Percentiles rank a stretch among this genome's conserved stretches.
phyloP scores from a whole-genome alignment of 805 yeast species.

The Yarrowia sp. region DNA sequence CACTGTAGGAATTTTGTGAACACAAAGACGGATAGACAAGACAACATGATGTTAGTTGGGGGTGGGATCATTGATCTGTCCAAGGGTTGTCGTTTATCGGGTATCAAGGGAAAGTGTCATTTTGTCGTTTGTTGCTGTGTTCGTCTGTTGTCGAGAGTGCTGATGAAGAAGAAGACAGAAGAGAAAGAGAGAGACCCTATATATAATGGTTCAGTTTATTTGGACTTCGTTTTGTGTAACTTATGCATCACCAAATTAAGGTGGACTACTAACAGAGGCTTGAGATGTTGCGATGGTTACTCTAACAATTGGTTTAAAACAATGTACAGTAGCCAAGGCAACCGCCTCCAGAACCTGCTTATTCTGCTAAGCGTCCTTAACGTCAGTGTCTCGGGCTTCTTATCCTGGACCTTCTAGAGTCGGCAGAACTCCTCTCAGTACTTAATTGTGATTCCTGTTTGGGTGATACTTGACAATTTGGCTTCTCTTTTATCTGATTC shows the following conservation, averaged over 20 bases:
- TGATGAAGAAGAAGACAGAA: neutral
- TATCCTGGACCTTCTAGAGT: constrained; percentile 92
- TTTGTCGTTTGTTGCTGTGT: neutral
- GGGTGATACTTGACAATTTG: too few relatives aligned
- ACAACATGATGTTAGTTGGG: neutral
- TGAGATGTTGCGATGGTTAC: neutral
- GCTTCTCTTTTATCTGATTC: too few relatives aligned
- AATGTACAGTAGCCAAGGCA: too few relatives aligned
- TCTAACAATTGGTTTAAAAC: too few relatives aligned
- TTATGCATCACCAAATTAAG: neutral
- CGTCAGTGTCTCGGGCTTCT: constrained; percentile 80
- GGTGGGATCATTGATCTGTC: too few relatives aligned
- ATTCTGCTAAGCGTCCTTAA: constrained; percentile 45
- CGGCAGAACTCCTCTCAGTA: constrained; percentile 97
- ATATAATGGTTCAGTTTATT: neutral
- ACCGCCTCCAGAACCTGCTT: constrained; percentile 24
- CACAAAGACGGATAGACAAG: neutral
- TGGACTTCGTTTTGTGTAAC: neutral
- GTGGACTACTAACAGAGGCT: neutral
- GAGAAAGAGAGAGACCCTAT: neutral
- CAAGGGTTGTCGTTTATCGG: too few relatives aligned
- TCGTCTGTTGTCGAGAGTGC: neutral
- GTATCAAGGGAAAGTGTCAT: too few relatives aligned
- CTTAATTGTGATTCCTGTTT: constrained; percentile 92
- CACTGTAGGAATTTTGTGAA: neutral